phyloP scores from a whole-genome alignment of 306 rosid species.

The Luffa acutangula region DNA sequence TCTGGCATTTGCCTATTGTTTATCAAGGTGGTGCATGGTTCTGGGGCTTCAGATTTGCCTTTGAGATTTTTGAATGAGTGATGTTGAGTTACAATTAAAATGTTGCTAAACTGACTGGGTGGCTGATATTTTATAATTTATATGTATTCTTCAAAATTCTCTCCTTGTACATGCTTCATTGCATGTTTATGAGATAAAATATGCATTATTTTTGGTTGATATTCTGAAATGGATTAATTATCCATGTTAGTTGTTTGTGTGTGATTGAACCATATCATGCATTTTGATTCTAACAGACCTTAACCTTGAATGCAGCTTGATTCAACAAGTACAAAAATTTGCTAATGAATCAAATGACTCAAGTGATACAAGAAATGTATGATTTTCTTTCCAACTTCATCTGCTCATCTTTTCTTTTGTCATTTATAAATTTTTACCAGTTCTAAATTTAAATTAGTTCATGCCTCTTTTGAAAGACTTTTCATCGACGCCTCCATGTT shows the following conservation, averaged over 20 bases:
- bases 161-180: background rate
- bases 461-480: no score
- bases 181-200: background rate
- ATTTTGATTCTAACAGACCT: constrained; percentile 16
- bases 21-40: constrained; percentile 71
- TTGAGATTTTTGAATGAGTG: background rate
- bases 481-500: background rate
- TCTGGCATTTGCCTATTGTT: constrained; percentile 76
- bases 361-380: constrained; percentile 76
- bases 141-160: background rate
- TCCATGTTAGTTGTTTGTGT: background rate
- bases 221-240: background rate
- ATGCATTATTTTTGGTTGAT: background rate
- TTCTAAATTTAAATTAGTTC: background rate
- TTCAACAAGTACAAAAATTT: constrained; percentile 80
- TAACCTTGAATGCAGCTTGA: constrained; percentile 58
- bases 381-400: constrained; percentile 23
- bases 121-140: background rate
- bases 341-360: constrained; percentile 64
- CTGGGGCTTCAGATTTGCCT: background rate
- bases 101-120: background rate
- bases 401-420: background rate
- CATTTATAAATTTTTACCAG: background rate
- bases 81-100: background rate
- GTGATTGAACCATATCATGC: background rate